phyloP scores from a whole-genome alignment of 164 flowering plant genomes.

The Liquidambar formosana region DNA sequence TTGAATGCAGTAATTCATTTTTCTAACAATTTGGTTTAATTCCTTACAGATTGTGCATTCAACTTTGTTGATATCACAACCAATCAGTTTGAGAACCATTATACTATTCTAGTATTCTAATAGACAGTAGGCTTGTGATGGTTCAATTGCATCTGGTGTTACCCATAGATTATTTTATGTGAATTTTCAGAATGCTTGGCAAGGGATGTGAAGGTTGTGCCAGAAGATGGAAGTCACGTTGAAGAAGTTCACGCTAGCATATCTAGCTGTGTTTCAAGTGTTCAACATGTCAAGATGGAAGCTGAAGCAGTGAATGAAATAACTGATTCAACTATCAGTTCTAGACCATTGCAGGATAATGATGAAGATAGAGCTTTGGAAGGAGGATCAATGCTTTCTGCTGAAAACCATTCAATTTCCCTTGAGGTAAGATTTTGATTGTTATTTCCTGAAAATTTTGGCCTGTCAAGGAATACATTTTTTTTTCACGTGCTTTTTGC shows the following conservation, averaged over 20 bases:
- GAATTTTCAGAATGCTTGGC: constrained; percentile 28
- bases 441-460: background rate
- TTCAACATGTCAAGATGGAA: constrained; percentile 5
- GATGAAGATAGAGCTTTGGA: constrained; percentile 2
- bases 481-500: background rate
- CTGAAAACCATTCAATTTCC: constrained; percentile 37
- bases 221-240: constrained; percentile 22
- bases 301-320: constrained; percentile 6
- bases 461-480: background rate
- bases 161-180: constrained; percentile 5
- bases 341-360: constrained; percentile 8
- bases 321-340: constrained; percentile 15
- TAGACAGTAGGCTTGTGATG: background rate
- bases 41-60: background rate
- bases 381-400: constrained; percentile 14
- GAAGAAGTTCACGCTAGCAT: constrained; percentile 15
- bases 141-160: background rate
- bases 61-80: no score
- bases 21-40: no score
- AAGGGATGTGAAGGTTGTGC: constrained; percentile 18
- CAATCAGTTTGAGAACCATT: no score
- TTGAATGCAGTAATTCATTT: background rate
- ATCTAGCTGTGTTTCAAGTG: constrained; percentile 10
- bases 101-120: background rate
- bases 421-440: constrained; percentile 33